Percentiles rank a stretch among this genome's conserved stretches.
phyloP scores from a whole-genome alignment of 768 basidiomycete species.

The Clavaria fumosa region DNA sequence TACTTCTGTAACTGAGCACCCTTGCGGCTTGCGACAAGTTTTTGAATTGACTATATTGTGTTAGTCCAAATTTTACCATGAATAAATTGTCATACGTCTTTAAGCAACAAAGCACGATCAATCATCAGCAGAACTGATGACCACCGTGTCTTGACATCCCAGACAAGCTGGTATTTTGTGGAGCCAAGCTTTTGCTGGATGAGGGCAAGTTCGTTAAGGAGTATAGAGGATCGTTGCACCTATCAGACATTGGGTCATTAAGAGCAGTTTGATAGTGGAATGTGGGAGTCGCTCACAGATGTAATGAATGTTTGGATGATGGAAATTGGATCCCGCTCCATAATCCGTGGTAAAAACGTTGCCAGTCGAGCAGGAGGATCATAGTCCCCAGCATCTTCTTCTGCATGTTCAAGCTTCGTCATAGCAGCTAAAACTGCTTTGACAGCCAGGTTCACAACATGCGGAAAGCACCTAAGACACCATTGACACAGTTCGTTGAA shows the following conservation, averaged over 20 bases:
- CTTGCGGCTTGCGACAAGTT: conserved; percentile 8
- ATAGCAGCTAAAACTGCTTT: conserved; percentile 17
- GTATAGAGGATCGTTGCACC: conserved; percentile 11
- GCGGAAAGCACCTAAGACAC: conserved; percentile 20
- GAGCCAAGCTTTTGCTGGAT: conserved; percentile 7
- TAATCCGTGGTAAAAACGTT: too few species aligned
- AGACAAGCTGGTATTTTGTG: conserved; percentile 12
- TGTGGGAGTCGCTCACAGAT: conserved; percentile 8
- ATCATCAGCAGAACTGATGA: conserved; percentile 19
- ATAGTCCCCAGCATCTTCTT: conserved; percentile 2
- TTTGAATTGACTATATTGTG: conserved; percentile 13
- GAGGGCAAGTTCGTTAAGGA: conserved; percentile 13
- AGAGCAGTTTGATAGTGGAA: neutral
- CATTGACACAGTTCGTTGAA: conserved; percentile 5
- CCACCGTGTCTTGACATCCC: conserved; percentile 18
- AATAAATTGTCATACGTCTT: conserved; percentile 11
- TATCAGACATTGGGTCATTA: conserved; percentile 14
- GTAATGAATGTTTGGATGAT: conserved; percentile 13
- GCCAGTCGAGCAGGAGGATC: neutral
- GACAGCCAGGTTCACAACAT: conserved; percentile 20
- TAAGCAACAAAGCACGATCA: conserved; percentile 14
- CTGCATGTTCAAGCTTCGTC: conserved; percentile 10
- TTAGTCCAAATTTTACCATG: conserved; percentile 2
- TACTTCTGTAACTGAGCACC: conserved; percentile 13
- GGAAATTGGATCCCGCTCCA: conserved; percentile 12